A percentile compares a stretch with the other conserved stretches of the same genome.
Conservation (phyloP, 1,139 yeast genomes). For the Scheffersomyces insectosa region DNA sequence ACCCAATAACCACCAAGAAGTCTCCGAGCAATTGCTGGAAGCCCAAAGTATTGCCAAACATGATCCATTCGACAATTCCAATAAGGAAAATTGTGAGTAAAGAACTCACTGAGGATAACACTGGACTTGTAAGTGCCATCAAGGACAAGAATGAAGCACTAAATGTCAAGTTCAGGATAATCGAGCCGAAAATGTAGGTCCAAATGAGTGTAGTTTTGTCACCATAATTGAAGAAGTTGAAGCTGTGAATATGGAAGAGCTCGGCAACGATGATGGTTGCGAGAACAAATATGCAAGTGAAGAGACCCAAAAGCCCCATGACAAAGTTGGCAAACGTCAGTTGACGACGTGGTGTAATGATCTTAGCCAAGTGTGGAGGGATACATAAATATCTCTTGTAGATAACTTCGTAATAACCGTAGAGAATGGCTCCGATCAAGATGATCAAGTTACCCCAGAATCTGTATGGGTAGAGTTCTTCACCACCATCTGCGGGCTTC, state of each 20-base stretch:
- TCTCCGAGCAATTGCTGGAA: slow-evolving; percentile 57
- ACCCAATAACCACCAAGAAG: slow-evolving; percentile 62
- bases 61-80: slow-evolving; percentile 73
- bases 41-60: slow-evolving; percentile 60
- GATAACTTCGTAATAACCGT: slow-evolving; percentile 83
- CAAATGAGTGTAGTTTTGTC: slow-evolving; percentile 39
- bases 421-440: slow-evolving; percentile 74
- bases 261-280: slow-evolving; percentile 52
- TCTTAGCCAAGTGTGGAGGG: slow-evolving; percentile 51
- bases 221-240: slow-evolving; percentile 53
- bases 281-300: slow-evolving; percentile 55
- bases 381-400: slow-evolving; percentile 79
- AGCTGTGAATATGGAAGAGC: slow-evolving; percentile 56
- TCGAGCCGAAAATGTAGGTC: slow-evolving; percentile 49
- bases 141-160: slow-evolving; percentile 74
- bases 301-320: slow-evolving; percentile 58
- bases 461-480: slow-evolving; percentile 55
- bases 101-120: slow-evolving; percentile 80
- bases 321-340: slow-evolving; percentile 49
- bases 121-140: slow-evolving; percentile 86
- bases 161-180: slow-evolving; percentile 64
- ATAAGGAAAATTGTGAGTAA: slow-evolving; percentile 76
- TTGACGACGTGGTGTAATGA: slow-evolving; percentile 50
- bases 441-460: slow-evolving; percentile 72
- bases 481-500: slow-evolving; percentile 18